Evolutionary conservation across 2,329 filamentous ascomycete genomes (phyloP).

Genomic region (Sclerotinia minor): DNA sequence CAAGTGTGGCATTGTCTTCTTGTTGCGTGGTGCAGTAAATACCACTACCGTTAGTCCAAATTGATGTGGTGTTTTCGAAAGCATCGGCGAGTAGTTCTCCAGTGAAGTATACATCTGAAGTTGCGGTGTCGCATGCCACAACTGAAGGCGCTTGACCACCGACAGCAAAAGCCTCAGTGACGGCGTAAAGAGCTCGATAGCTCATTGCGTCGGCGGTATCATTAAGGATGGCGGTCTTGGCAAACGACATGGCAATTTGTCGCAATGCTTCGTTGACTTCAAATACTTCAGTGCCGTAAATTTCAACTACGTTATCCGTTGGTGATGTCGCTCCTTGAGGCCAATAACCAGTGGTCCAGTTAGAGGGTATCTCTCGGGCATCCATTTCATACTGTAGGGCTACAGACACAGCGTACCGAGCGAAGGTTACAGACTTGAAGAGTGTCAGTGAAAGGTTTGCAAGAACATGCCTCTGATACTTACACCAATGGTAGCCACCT

Average conservation of each 20-base stretch:
- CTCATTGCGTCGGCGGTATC: slow-evolving; percentile 50
- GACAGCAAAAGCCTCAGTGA: slow-evolving; percentile 11
- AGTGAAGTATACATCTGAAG: slow-evolving; percentile 71
- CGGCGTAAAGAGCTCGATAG: slow-evolving; percentile 55
- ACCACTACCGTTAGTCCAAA: slow-evolving; percentile 66
- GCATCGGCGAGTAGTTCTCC: slow-evolving; percentile 58
- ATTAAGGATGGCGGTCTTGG: slow-evolving; percentile 51
- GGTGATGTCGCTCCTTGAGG: slow-evolving; percentile 58
- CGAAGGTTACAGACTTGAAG: slow-evolving; percentile 57
- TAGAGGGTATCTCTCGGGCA: slow-evolving; percentile 61
- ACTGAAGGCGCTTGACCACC: slow-evolving; percentile 18
- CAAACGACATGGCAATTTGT: slow-evolving; percentile 49
- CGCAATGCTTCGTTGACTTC: slow-evolving; percentile 61
- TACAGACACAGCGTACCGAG: slow-evolving; percentile 68
- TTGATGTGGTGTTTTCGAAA: slow-evolving; percentile 61
- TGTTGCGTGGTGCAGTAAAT: slow-evolving; percentile 69
- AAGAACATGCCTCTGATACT: neutral
- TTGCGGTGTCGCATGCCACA: slow-evolving; percentile 65
- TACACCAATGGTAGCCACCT: slow-evolving; percentile 58
- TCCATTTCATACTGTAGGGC: slow-evolving; percentile 75
- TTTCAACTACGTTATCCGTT: slow-evolving; percentile 52
- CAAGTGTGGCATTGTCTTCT: slow-evolving; percentile 68
- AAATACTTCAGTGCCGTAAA: slow-evolving; percentile 69
- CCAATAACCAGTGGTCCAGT: slow-evolving; percentile 67
- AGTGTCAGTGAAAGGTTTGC: neutral